Evolutionary conservation across 495 filamentous ascomycete genomes (phyloP).

Genomic region (Podospora anserina): DNA sequence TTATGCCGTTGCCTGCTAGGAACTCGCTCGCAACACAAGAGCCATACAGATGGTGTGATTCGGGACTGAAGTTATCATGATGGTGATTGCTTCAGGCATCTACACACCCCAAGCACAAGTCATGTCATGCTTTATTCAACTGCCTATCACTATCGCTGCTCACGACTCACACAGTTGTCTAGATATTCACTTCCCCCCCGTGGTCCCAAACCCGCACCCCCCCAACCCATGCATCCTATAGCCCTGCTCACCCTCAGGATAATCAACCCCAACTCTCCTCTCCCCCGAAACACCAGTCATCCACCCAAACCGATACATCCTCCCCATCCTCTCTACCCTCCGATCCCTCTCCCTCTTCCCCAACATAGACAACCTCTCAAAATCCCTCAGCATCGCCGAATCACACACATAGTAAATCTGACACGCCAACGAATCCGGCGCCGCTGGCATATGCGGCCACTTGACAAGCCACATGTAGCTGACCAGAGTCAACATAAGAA

Average conservation of each 20-base stretch:
- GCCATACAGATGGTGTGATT: too few relatives aligned
- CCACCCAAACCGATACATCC: slow-evolving; percentile 15
- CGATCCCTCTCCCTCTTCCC: slow-evolving; percentile 12
- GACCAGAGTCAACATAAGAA: slow-evolving; percentile 38
- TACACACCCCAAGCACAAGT: too few relatives aligned
- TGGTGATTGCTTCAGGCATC: too few relatives aligned
- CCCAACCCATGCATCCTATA: neutral
- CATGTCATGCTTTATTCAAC: too few relatives aligned
- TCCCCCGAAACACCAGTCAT: slow-evolving; percentile 17
- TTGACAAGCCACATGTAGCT: slow-evolving; percentile 27
- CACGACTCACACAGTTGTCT: neutral
- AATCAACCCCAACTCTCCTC: neutral
- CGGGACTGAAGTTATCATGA: too few relatives aligned
- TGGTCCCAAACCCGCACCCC: slow-evolving; percentile 7
- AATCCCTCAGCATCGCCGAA: slow-evolving; percentile 26
- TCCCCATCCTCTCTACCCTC: slow-evolving; percentile 11
- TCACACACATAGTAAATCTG: slow-evolving; percentile 36
- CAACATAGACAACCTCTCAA: slow-evolving; percentile 31
- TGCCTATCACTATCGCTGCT: too few relatives aligned
- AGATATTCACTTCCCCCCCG: slow-evolving; percentile 7
- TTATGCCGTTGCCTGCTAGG: neutral
- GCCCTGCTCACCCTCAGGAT: neutral
- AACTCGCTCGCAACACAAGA: too few relatives aligned
- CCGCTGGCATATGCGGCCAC: slow-evolving; percentile 34
- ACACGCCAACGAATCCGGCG: slow-evolving; percentile 29